These are phyloP conservation scores for Thalassiosira profunda DNA, from an alignment of 108 stramenopile genomes.

Conservation along the genomic window DNA sequence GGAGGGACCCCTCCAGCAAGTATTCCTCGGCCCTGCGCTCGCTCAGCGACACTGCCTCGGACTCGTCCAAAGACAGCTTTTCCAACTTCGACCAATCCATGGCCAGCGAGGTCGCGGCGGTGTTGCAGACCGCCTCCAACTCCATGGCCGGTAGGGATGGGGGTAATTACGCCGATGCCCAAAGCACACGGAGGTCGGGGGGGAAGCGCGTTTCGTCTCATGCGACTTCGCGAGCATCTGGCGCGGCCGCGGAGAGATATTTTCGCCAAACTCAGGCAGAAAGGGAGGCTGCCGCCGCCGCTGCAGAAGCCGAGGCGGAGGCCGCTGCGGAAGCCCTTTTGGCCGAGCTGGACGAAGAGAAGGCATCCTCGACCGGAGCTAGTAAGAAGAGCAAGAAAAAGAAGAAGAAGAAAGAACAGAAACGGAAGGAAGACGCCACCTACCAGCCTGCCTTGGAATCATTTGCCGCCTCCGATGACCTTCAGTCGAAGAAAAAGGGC, in stretches of 20 bases:
- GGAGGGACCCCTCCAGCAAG: conserved; percentile 41
- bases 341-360: conserved; percentile 91
- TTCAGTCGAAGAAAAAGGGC: conserved; percentile 8
- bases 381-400: conserved; percentile 90
- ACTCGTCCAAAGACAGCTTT: conserved; percentile 33
- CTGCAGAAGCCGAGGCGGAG: conserved; percentile 82
- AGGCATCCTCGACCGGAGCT: conserved; percentile 58
- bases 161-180: conserved; percentile 21
- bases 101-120: conserved; percentile 63
- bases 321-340: conserved; percentile 88
- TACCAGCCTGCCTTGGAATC: too few relatives aligned
- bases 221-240: conserved; percentile 22
- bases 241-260: conserved; percentile 31
- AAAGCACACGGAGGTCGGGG: conserved; percentile 28
- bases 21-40: conserved; percentile 55
- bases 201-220: conserved; percentile 36
- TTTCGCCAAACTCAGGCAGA: conserved; percentile 50
- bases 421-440: not conserved
- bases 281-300: conserved; percentile 53
- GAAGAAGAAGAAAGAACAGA: conserved; percentile 55
- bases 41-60: conserved; percentile 32
- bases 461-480: conserved; percentile 11
- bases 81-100: conserved; percentile 57
- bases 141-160: conserved; percentile 33
- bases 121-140: conserved; percentile 63